Conservation (phyloP, 257 asterid genomes). For the Sherardia arvensis region DNA sequence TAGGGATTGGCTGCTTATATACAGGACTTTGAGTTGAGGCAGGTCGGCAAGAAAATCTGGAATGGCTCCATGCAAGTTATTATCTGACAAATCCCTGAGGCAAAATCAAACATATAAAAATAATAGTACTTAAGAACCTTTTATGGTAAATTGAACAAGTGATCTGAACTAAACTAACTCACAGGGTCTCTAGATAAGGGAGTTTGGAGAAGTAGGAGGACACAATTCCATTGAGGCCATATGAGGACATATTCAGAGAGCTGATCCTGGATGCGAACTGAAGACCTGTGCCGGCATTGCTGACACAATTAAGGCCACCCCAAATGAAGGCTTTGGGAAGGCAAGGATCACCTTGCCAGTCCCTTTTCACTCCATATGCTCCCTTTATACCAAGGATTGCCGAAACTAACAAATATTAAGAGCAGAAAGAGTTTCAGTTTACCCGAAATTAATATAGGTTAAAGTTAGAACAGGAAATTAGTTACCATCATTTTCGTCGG, state of each 20-base stretch:
- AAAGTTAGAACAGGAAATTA: too few relatives aligned
- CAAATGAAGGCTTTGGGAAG: too few relatives aligned
- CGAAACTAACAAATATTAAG: constrained; percentile 9
- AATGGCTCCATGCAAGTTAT: too few relatives aligned
- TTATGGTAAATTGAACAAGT: too few relatives aligned
- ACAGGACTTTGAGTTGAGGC: constrained; percentile 14
- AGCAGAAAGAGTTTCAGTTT: too few relatives aligned
- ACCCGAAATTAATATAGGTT: too few relatives aligned
- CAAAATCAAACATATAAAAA: too few relatives aligned
- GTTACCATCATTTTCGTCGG: constrained; percentile 29
- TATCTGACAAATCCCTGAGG: background rate
- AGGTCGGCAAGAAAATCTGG: constrained; percentile 20
- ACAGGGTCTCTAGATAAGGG: constrained; percentile 18
- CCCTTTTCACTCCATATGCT: constrained; percentile 20
- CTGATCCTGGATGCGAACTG: constrained; percentile 24
- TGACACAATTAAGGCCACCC: too few relatives aligned
- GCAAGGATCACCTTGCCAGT: too few relatives aligned
- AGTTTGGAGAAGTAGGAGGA: constrained; percentile 17
- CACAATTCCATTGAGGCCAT: constrained; percentile 17
- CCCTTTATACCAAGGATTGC: constrained; percentile 20
- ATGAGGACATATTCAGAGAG: constrained; percentile 19
- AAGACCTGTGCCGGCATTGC: background rate
- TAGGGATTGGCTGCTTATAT: constrained; percentile 14
- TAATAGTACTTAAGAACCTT: too few relatives aligned
- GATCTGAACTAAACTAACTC: constrained; percentile 3